Evolutionary conservation across 2,329 filamentous ascomycete genomes (phyloP).

Genomic region (Hysterium pulicare): DNA sequence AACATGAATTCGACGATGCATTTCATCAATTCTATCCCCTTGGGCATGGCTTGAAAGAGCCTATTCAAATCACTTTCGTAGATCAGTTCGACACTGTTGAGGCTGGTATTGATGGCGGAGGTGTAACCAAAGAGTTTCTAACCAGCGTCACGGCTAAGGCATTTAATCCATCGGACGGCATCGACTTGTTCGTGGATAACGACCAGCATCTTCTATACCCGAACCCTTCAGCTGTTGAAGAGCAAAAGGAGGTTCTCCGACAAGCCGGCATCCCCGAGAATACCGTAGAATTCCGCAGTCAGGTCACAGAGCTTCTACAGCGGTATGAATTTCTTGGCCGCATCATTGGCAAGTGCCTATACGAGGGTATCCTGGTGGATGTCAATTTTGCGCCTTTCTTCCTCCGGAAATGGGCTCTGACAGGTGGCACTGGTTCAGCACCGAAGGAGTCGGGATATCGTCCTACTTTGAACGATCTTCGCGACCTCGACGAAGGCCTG

Average conservation of each 20-base stretch:
- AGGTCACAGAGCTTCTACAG: conserved; percentile 60
- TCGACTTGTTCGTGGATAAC: conserved; percentile 75
- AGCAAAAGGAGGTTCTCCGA: conserved; percentile 58
- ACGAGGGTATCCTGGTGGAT: conserved; percentile 93
- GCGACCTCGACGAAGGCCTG: conserved; percentile 84
- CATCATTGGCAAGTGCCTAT: conserved; percentile 92
- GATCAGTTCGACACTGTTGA: conserved; percentile 84
- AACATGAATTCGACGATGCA: conserved; percentile 80
- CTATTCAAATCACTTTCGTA: conserved; percentile 94
- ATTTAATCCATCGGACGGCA: conserved; percentile 57
- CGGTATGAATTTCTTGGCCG: conserved; percentile 90
- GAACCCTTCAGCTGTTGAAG: conserved; percentile 74
- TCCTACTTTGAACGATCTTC: conserved; percentile 89
- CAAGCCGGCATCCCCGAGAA: conserved; percentile 51
- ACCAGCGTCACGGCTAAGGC: conserved; percentile 84
- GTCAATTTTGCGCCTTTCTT: conserved; percentile 94
- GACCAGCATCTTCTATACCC: conserved; percentile 84
- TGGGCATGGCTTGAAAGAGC: conserved; percentile 82
- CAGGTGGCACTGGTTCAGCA: conserved; percentile 60
- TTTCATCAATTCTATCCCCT: conserved; percentile 78
- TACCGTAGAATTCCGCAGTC: conserved; percentile 55
- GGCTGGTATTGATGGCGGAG: conserved; percentile 93
- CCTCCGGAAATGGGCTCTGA: conserved; percentile 87
- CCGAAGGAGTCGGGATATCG: conserved; percentile 72
- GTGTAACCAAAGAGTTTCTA: conserved; percentile 95